phyloP scores from a whole-genome alignment of 208 protist genomes.

The Trypanosoma brucei region DNA sequence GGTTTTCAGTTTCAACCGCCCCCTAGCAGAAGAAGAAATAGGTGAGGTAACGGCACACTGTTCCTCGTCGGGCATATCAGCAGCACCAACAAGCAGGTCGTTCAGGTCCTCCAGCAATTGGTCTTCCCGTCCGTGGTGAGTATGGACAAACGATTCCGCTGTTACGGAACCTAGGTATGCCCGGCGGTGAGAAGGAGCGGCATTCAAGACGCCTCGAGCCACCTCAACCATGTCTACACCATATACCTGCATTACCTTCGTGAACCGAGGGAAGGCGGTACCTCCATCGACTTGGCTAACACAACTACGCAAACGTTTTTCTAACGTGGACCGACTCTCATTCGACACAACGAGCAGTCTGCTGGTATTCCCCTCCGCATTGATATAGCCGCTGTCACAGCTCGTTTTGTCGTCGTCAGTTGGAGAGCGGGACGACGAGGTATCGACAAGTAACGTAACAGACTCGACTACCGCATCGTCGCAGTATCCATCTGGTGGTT shows the following conservation, averaged over 20 bases:
- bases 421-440: neutral
- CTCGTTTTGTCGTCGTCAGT: neutral
- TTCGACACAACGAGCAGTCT: constrained; percentile 31
- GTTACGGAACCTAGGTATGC: neutral
- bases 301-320: constrained; percentile 35
- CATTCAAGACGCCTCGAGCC: constrained; percentile 5
- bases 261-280: constrained; percentile 21
- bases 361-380: constrained; percentile 8
- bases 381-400: neutral
- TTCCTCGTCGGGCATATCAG: neutral
- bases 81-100: neutral
- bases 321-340: constrained; percentile 34
- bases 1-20: no score
- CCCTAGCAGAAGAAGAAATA: neutral
- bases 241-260: constrained; percentile 17
- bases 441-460: constrained; percentile 10
- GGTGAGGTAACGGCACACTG: neutral
- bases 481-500: constrained; percentile 15
- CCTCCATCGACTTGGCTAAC: constrained; percentile 21
- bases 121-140: constrained; percentile 21
- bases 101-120: constrained; percentile 16
- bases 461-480: constrained; percentile 14
- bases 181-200: neutral
- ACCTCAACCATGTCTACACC: constrained; percentile 14
- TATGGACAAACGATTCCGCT: constrained; percentile 16